Percentiles rank a stretch among this genome's conserved stretches.
Conservation (phyloP, 1,139 yeast species). For the Zygoascus hellenicus region DNA sequence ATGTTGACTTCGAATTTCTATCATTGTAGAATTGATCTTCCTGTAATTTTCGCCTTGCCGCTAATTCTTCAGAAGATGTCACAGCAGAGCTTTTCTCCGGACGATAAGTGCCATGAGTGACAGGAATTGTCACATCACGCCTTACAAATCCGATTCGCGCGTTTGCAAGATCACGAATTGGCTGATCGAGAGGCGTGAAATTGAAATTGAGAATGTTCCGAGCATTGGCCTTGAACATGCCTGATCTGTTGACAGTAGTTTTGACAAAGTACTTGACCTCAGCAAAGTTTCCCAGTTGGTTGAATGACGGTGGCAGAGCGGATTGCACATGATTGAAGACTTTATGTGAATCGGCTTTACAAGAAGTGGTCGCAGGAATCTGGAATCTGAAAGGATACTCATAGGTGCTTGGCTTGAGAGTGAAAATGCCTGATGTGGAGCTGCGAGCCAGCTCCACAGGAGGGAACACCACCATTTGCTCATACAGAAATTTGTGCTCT, state of each 20-base stretch:
- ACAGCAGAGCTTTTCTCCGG: neutral
- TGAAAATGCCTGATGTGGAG: constrained; percentile 47
- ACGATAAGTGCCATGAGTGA: neutral
- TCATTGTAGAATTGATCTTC: neutral
- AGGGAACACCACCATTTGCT: constrained; percentile 54
- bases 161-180: constrained; percentile 22
- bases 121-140: constrained; percentile 21
- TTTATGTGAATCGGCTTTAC: constrained; percentile 34
- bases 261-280: constrained; percentile 49
- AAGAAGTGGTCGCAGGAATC: constrained; percentile 48
- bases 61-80: neutral
- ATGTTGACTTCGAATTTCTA: neutral
- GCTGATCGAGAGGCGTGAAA: constrained; percentile 50
- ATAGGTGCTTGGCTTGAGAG: constrained; percentile 57
- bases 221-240: constrained; percentile 46
- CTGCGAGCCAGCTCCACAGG: constrained; percentile 49
- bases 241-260: constrained; percentile 53
- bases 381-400: constrained; percentile 51
- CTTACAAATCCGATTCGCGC: constrained; percentile 30
- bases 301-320: constrained; percentile 51
- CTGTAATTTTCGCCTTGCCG: constrained; percentile 1
- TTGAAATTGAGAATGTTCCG: constrained; percentile 47
- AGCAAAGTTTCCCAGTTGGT: constrained; percentile 45
- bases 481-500: constrained; percentile 52
- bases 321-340: neutral